phyloP scores from a whole-genome alignment of 495 filamentous ascomycete species.

The Melanomma pulvis-pyrius region DNA sequence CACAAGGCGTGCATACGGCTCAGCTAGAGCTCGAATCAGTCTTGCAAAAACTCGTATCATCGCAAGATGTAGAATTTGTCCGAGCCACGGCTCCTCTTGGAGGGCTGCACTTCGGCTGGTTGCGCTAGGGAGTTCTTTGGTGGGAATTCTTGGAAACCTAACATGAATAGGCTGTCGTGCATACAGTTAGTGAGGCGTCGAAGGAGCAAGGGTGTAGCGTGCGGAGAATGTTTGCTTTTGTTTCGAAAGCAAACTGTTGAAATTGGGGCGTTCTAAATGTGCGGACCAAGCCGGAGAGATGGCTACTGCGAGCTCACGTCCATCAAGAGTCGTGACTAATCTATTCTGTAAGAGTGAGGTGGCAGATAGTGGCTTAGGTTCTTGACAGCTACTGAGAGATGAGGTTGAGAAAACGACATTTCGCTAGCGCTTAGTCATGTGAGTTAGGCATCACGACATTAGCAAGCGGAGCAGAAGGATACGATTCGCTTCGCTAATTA shows the following conservation, averaged over 20 bases:
- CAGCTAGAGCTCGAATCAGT: background rate
- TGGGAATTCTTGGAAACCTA: background rate
- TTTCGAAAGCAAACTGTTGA: background rate
- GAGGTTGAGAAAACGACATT: constrained; percentile 5
- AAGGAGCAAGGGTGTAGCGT: background rate
- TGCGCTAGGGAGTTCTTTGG: background rate
- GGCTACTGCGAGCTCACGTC: background rate
- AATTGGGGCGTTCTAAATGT: background rate
- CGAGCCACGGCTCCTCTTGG: background rate
- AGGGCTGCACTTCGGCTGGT: background rate
- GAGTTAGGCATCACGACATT: constrained; percentile 10
- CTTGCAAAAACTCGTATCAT: background rate
- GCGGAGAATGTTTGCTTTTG: background rate
- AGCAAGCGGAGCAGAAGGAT: background rate
- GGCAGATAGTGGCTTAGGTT: background rate
- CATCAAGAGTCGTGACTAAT: background rate
- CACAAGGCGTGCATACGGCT: constrained; percentile 7
- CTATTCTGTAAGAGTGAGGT: background rate
- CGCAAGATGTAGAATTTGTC: background rate
- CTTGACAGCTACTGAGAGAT: background rate
- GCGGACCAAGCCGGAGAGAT: background rate
- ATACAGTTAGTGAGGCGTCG: background rate
- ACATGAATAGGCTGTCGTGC: constrained; percentile 5
- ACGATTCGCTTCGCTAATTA: constrained; percentile 11
- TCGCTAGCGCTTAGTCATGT: background rate